These are phyloP conservation scores for Boletales sp. DNA, from an alignment of 768 basidiomycete species.

Conservation along the genomic window DNA sequence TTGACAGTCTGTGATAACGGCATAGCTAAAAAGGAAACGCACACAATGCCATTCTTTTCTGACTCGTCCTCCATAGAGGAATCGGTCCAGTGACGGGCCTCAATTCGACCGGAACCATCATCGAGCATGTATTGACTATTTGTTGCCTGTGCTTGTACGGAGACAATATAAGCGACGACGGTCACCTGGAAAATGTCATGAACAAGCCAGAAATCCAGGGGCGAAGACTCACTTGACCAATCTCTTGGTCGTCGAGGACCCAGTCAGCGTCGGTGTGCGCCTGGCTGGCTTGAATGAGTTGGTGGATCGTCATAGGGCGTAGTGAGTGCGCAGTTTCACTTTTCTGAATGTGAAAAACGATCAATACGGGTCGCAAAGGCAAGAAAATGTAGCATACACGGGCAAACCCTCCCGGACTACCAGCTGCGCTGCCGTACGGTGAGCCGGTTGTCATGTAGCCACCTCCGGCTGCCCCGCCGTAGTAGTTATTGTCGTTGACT, in stretches of 20 bases:
- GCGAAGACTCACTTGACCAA: slow-evolving; percentile 62
- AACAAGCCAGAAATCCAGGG: neutral
- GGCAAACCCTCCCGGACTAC: slow-evolving; percentile 56
- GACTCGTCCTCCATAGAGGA: slow-evolving; percentile 54
- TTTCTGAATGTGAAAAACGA: slow-evolving; percentile 25
- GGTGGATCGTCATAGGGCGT: slow-evolving; percentile 75
- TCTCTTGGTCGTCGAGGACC: slow-evolving; percentile 73
- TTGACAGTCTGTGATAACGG: neutral
- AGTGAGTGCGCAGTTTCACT: slow-evolving; percentile 43
- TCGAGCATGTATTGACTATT: slow-evolving; percentile 78
- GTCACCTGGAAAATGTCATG: slow-evolving; percentile 48
- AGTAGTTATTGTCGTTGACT: slow-evolving; percentile 40
- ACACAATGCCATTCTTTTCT: slow-evolving; percentile 47
- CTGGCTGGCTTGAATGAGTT: slow-evolving; percentile 74
- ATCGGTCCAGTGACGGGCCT: slow-evolving; percentile 83
- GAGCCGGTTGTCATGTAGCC: slow-evolving; percentile 60
- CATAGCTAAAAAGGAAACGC: slow-evolving; percentile 15
- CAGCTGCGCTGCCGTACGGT: slow-evolving; percentile 50
- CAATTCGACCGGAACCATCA: slow-evolving; percentile 80
- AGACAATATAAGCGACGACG: slow-evolving; percentile 69
- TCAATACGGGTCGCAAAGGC: neutral
- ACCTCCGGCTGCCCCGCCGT: slow-evolving; percentile 43
- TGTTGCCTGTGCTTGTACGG: slow-evolving; percentile 68
- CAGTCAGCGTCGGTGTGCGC: slow-evolving; percentile 88
- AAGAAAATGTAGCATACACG: slow-evolving; percentile 31